These are phyloP conservation scores for Aspergillus sparsus DNA, from an alignment of 495 filamentous ascomycete species.

Conservation along the genomic window DNA sequence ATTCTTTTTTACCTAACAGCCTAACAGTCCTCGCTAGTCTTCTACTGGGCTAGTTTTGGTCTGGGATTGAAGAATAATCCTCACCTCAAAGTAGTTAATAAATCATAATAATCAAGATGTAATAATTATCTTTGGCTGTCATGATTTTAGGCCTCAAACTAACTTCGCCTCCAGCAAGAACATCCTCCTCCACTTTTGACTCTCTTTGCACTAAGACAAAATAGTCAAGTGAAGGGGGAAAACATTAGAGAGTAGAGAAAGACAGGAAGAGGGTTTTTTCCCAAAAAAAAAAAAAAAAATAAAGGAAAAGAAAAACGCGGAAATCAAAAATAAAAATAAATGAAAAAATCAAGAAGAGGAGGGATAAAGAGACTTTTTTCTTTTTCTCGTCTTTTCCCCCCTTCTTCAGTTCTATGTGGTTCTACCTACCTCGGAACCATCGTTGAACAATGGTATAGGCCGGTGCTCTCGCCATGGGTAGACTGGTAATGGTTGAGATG, in stretches of 20 bases:
- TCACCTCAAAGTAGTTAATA: conserved; percentile 1
- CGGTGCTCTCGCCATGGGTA: conserved; percentile 19
- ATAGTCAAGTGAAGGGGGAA: conserved; percentile 1
- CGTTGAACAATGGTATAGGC: conserved; percentile 14
- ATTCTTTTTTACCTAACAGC: conserved; percentile 8
- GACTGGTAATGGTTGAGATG: conserved; percentile 23
- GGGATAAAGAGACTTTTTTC: not conserved
- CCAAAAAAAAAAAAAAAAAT: not conserved
- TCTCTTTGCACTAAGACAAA: conserved; percentile 3
- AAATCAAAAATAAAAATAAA: not conserved
- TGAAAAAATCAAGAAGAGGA: too few relatives aligned
- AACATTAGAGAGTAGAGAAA: not conserved
- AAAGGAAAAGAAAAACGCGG: not conserved
- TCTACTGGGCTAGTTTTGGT: conserved; percentile 16
- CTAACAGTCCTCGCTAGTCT: conserved; percentile 17
- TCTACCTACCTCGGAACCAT: conserved; percentile 19
- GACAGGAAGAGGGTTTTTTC: too few relatives aligned
- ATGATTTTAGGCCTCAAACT: conserved; percentile 22
- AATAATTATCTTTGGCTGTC: conserved; percentile 14
- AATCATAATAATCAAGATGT: conserved; percentile 10
- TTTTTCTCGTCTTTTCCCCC: conserved; percentile 4
- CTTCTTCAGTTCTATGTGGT: conserved; percentile 5
- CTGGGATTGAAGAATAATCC: not conserved
- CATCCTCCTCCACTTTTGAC: conserved; percentile 16
- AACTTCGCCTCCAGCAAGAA: conserved; percentile 20